phyloP scores from a whole-genome alignment of 2,329 filamentous ascomycete species.

The Ceratocystis albifundus region DNA sequence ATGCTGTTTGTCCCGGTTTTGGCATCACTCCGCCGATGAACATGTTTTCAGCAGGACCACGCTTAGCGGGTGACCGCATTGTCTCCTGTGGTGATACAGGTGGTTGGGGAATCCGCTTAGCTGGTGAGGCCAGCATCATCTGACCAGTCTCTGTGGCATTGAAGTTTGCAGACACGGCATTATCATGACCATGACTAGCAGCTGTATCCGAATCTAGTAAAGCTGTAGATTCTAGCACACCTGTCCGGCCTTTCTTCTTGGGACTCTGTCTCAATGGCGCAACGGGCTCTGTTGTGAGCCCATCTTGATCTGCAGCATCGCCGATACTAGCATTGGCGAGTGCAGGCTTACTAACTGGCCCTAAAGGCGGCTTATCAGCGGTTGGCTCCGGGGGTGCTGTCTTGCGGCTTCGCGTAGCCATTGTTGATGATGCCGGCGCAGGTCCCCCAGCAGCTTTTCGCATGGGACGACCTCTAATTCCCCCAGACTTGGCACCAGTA shows the following conservation, averaged over 20 bases:
- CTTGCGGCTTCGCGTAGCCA: constrained; percentile 11
- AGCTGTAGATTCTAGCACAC: neutral
- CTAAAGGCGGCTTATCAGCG: constrained; percentile 42
- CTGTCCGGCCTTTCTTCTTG: constrained; percentile 32
- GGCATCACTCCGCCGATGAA: constrained; percentile 14
- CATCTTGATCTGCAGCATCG: constrained; percentile 33
- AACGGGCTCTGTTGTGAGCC: constrained; percentile 43
- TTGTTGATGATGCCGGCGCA: constrained; percentile 24
- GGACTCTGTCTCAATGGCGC: constrained; percentile 45
- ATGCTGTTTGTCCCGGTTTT: constrained; percentile 27
- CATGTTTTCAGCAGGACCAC: constrained; percentile 35
- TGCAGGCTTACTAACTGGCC: constrained; percentile 54
- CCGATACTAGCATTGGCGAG: constrained; percentile 31
- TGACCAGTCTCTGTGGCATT: neutral
- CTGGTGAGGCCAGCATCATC: constrained; percentile 41
- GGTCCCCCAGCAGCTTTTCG: constrained; percentile 33
- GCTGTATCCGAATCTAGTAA: neutral
- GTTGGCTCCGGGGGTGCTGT: constrained; percentile 27
- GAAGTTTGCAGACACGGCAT: neutral
- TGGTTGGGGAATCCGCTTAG: constrained; percentile 35
- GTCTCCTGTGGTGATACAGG: constrained; percentile 44
- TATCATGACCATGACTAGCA: neutral
- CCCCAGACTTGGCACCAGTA: constrained; percentile 30
- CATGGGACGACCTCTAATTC: constrained; percentile 36
- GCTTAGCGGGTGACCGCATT: constrained; percentile 46